These are phyloP conservation scores for Colletotrichum tropicicola DNA, from an alignment of 2,329 filamentous ascomycete genomes.

Conservation along the genomic window DNA sequence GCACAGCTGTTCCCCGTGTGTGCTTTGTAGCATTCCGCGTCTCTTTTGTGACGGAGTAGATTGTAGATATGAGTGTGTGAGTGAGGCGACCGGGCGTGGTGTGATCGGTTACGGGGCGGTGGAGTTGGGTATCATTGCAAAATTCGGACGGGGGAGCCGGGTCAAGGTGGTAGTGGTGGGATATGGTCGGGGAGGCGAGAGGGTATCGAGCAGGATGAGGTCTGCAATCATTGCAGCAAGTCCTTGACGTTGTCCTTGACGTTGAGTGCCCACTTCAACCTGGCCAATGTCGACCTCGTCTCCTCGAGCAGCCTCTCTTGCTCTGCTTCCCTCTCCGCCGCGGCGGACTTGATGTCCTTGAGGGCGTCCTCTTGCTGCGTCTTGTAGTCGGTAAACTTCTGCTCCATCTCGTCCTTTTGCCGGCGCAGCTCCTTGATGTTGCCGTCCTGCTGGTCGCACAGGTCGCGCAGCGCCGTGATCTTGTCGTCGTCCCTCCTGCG, in stretches of 20 bases:
- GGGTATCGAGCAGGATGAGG: neutral
- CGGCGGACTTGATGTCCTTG: slow-evolving; percentile 65
- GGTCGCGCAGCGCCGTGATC: slow-evolving; percentile 70
- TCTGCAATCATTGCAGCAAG: slow-evolving; percentile 51
- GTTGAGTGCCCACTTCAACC: slow-evolving; percentile 78
- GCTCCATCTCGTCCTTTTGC: slow-evolving; percentile 69
- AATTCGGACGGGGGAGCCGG: neutral
- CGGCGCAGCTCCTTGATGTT: slow-evolving; percentile 69
- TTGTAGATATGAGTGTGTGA: slow-evolving; percentile 5
- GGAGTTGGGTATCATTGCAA: neutral
- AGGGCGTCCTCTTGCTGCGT: slow-evolving; percentile 69
- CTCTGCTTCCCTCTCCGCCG: slow-evolving; percentile 65
- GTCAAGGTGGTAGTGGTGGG: neutral
- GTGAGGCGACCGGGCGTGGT: too few relatives aligned
- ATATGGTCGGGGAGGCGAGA: neutral
- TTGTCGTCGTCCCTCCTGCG: slow-evolving; percentile 68
- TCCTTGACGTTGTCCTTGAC: slow-evolving; percentile 69
- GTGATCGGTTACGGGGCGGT: neutral
- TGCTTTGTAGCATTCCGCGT: neutral
- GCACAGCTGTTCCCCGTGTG: neutral
- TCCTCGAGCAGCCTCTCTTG: slow-evolving; percentile 68
- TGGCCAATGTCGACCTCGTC: slow-evolving; percentile 67
- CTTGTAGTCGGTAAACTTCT: slow-evolving; percentile 72
- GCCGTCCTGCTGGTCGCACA: slow-evolving; percentile 77
- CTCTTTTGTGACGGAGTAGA: neutral